Conservation (phyloP, 2,329 filamentous ascomycete species). For the Colletotrichum nymphaeae region DNA sequence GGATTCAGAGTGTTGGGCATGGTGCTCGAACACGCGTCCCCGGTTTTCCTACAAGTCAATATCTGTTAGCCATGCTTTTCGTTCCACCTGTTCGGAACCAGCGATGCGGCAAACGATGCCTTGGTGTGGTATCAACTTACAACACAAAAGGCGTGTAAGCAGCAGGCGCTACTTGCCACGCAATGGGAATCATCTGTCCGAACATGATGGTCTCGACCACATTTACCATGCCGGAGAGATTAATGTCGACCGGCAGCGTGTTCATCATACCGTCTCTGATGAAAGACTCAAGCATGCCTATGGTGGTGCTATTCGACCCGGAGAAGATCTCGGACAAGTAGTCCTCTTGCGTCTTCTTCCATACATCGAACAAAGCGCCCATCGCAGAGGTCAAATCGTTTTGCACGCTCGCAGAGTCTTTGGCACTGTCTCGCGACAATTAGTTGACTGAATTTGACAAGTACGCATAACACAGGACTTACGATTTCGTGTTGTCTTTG, state of each 20-base stretch:
- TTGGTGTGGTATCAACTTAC: background rate
- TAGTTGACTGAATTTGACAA: background rate
- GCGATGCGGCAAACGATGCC: background rate
- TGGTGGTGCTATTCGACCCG: background rate
- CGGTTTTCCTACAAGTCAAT: background rate
- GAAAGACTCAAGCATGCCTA: background rate
- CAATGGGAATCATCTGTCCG: conserved; percentile 23
- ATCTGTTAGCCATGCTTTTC: background rate
- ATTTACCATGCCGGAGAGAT: conserved; percentile 2
- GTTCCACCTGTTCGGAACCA: too few relatives aligned
- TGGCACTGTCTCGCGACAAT: background rate
- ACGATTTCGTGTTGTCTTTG: conserved; percentile 9
- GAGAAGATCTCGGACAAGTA: conserved; percentile 9
- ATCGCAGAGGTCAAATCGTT: conserved; percentile 1
- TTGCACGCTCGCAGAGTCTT: background rate
- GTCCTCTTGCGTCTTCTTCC: conserved; percentile 17
- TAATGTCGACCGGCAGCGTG: conserved; percentile 12
- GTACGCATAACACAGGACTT: background rate
- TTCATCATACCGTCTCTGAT: conserved; percentile 16
- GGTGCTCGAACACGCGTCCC: conserved; percentile 4
- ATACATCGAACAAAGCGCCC: conserved; percentile 9
- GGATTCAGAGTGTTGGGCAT: conserved; percentile 15
- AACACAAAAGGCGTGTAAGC: background rate
- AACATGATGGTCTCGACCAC: conserved; percentile 3
- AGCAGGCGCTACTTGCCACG: conserved; percentile 2